A percentile compares a stretch with the other conserved stretches of the same genome.
Conservation (phyloP, 306 rosid genomes). For the Castanea mollissima region DNA sequence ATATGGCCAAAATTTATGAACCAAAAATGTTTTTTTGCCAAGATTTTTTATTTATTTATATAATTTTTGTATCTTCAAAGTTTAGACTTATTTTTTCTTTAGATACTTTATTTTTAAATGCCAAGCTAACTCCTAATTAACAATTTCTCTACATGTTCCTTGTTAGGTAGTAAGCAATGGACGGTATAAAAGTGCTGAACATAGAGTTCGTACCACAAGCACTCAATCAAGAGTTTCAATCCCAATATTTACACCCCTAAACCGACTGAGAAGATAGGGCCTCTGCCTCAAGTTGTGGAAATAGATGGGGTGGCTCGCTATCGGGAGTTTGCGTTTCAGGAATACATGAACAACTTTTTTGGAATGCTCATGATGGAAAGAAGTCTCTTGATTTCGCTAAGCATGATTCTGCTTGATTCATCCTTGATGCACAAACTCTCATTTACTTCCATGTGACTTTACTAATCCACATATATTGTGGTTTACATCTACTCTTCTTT, state of each 20-base stretch:
- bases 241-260: slow-evolving; percentile 43
- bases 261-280: slow-evolving; percentile 40
- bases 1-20: no score
- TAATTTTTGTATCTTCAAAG: no score
- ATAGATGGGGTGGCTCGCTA: slow-evolving; percentile 47
- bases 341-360: slow-evolving; percentile 59
- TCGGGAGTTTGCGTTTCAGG: slow-evolving; percentile 42
- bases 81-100: background rate
- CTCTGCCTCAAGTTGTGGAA: slow-evolving; percentile 40
- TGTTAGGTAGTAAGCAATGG: slow-evolving; percentile 58
- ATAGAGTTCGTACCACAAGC: slow-evolving; percentile 47
- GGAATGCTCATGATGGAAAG: slow-evolving; percentile 53
- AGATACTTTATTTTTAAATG: no score
- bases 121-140: background rate
- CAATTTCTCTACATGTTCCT: background rate
- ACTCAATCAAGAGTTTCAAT: slow-evolving; percentile 54
- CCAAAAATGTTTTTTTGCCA: no score
- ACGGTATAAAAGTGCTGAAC: slow-evolving; percentile 63
- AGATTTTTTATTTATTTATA: no score
- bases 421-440: no score
- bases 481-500: no score
- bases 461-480: no score
- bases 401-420: background rate
- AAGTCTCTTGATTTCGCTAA: slow-evolving; percentile 57
- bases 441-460: no score